Percentiles rank a stretch among this genome's conserved stretches.
phyloP scores from a whole-genome alignment of 2,329 filamentous ascomycete species.

The Aspergillus sp. region DNA sequence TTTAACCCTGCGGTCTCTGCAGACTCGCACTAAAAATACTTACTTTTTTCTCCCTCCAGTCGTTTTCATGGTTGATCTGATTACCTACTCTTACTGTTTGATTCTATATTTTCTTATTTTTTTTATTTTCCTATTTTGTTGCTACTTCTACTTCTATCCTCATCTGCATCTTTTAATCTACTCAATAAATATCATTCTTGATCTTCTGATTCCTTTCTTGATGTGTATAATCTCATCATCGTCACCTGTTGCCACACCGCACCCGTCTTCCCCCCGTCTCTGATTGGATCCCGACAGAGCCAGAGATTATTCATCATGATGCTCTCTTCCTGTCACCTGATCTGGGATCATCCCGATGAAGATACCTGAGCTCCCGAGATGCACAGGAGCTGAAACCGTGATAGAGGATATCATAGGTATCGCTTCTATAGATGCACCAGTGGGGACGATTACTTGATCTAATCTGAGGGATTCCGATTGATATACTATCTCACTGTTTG shows the following conservation, averaged over 20 bases:
- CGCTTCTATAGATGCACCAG: slow-evolving; percentile 26
- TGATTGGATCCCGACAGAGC: neutral
- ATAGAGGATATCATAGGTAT: slow-evolving; percentile 14
- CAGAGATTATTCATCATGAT: too few species aligned
- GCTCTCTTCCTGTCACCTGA: too few species aligned
- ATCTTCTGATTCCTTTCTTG: neutral
- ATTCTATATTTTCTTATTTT: neutral
- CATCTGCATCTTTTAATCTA: neutral
- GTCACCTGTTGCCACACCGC: too few species aligned
- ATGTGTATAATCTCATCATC: neutral
- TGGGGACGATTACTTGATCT: slow-evolving; percentile 62
- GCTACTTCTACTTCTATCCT: too few species aligned
- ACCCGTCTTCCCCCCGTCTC: neutral
- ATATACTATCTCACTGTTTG: neutral
- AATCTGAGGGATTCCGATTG: slow-evolving; percentile 52
- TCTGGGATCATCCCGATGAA: slow-evolving; percentile 19
- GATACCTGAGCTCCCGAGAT: slow-evolving; percentile 26
- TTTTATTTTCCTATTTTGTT: slow-evolving; percentile 4
- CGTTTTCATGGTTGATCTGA: neutral
- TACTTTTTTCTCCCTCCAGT: slow-evolving; percentile 6
- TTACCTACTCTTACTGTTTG: slow-evolving; percentile 2
- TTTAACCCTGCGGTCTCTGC: slow-evolving; percentile 34
- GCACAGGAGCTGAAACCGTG: slow-evolving; percentile 20
- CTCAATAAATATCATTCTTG: neutral
- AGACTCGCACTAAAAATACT: slow-evolving; percentile 20